These are phyloP conservation scores for Hyaloraphidium curvatum DNA, from an alignment of 192 early-diverging fungal genomes.

Conservation along the genomic window DNA sequence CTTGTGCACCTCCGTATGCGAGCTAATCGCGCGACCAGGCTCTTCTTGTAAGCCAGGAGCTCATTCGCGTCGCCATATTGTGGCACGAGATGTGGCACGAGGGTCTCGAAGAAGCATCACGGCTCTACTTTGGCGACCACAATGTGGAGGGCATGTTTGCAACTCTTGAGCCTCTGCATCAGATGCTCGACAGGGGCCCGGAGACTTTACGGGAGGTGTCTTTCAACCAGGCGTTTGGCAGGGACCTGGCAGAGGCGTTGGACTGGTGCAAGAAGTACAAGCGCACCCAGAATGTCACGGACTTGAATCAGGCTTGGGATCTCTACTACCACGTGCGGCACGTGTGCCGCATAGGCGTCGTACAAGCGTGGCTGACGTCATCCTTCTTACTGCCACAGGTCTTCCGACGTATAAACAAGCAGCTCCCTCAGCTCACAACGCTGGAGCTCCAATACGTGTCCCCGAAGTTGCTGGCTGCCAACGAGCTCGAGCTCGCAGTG, in stretches of 20 bases:
- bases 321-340: conserved; percentile 54
- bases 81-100: conserved; percentile 98
- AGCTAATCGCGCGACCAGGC: conserved; percentile 25
- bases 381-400: conserved; percentile 16
- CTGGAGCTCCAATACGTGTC: conserved; percentile 79
- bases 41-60: conserved; percentile 79
- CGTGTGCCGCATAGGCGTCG: neutral
- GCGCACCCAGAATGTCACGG: conserved; percentile 50
- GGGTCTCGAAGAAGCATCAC: conserved; percentile 68
- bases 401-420: conserved; percentile 59
- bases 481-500: conserved; percentile 70
- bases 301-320: conserved; percentile 88
- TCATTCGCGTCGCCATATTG: conserved; percentile 87
- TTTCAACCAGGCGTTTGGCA: conserved; percentile 78
- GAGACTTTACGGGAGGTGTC: conserved; percentile 75
- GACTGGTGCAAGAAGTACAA: conserved; percentile 62
- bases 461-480: conserved; percentile 61
- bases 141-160: conserved; percentile 78
- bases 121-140: conserved; percentile 52
- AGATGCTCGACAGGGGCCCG: conserved; percentile 67
- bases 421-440: conserved; percentile 58
- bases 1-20: neutral
- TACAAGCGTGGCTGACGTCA: neutral
- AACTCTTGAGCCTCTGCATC: conserved; percentile 66
- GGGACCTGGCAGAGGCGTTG: conserved; percentile 64